phyloP scores from a whole-genome alignment of 148 eudicot species.

The Talinum fruticosum region DNA sequence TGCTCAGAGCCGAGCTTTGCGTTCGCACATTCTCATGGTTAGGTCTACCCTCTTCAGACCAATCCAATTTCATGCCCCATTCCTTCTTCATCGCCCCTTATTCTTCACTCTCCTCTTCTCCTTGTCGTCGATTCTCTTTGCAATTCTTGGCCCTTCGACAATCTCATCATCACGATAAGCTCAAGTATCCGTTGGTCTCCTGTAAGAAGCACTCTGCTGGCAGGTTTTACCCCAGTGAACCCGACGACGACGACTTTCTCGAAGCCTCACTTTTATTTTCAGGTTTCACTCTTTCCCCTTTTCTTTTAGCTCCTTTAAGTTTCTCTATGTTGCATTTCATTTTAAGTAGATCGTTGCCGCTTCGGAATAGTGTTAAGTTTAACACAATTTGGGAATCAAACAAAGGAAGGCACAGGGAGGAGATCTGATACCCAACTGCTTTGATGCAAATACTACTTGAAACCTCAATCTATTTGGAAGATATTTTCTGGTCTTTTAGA shows the following conservation, averaged over 20 bases:
- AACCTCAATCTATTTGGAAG: no score
- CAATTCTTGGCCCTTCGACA: not conserved
- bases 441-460: not conserved
- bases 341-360: not conserved
- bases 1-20: slow-evolving; percentile 20
- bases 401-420: not conserved
- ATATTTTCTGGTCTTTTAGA: no score
- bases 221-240: slow-evolving; percentile 20
- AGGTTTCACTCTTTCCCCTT: slow-evolving; percentile 31
- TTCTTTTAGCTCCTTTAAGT: not conserved
- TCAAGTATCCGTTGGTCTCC: slow-evolving; percentile 1
- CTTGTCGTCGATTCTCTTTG: slow-evolving; percentile 5
- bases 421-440: not conserved
- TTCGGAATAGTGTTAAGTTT: not conserved
- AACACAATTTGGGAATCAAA: not conserved
- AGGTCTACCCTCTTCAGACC: not conserved
- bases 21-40: not conserved
- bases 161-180: slow-evolving; percentile 4
- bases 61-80: not conserved
- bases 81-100: not conserved
- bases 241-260: slow-evolving; percentile 39
- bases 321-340: not conserved
- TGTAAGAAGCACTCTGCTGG: slow-evolving; percentile 36
- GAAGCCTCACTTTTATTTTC: slow-evolving; percentile 59
- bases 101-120: not conserved